These are phyloP conservation scores for Lecanicillium sp. DNA, from an alignment of 2,329 filamentous ascomycete species.

Conservation along the genomic window DNA sequence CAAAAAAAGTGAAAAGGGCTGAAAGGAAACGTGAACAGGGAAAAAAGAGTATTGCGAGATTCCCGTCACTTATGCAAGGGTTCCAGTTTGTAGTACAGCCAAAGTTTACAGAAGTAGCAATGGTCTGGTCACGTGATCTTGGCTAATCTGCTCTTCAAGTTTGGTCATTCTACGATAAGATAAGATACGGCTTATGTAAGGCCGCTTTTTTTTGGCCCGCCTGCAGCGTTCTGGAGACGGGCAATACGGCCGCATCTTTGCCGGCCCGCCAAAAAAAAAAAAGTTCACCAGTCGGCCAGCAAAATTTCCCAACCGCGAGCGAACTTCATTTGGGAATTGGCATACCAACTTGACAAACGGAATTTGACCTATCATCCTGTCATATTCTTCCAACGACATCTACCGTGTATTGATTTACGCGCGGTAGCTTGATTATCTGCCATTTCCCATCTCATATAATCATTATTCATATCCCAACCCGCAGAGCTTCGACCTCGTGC, in stretches of 20 bases:
- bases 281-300: conserved; percentile 14
- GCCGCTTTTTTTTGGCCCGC: neutral
- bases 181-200: conserved; percentile 14
- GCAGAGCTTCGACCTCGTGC: neutral
- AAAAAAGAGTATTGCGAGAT: too few species aligned
- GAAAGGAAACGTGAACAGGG: too few species aligned
- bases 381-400: neutral
- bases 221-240: neutral
- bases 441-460: neutral
- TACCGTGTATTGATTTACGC: neutral
- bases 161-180: conserved; percentile 1
- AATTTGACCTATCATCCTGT: neutral
- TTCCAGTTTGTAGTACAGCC: too few species aligned
- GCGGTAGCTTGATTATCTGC: neutral
- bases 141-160: neutral
- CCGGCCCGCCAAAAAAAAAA: conserved; percentile 17
- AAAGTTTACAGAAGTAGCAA: too few species aligned
- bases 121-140: conserved; percentile 7
- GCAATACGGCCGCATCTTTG: neutral
- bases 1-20: too few species aligned
- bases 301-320: conserved; percentile 13
- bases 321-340: neutral
- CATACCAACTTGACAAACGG: neutral
- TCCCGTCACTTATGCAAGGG: too few species aligned
- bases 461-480: neutral